phyloP scores from a whole-genome alignment of 179 eudicot genomes.

The Monotropa hypopitys region DNA sequence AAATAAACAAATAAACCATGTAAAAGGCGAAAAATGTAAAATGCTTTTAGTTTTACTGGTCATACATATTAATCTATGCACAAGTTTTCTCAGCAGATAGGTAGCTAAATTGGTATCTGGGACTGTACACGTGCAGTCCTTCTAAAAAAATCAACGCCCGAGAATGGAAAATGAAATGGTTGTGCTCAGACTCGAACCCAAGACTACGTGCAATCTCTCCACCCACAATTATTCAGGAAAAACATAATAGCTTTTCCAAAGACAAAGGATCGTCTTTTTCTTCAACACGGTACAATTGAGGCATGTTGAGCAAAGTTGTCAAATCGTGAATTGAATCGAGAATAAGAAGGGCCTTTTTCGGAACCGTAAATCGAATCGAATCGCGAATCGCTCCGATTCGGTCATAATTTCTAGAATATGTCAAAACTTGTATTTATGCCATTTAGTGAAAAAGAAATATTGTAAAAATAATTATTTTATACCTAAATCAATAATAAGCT shows the following conservation, averaged over 20 bases:
- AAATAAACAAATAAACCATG: not conserved
- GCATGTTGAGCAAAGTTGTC: not conserved
- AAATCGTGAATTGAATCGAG: no score
- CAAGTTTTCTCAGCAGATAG: not conserved
- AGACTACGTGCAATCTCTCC: not conserved
- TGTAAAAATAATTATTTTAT: no score
- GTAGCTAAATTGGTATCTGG: not conserved
- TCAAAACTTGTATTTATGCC: no score
- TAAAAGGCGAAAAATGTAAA: not conserved
- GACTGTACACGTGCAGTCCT: not conserved
- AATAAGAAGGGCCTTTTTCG: no score
- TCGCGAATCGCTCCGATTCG: no score
- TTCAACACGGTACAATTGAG: not conserved
- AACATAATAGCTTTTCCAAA: not conserved
- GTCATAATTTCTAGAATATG: no score
- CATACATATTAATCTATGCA: not conserved
- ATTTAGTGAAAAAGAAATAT: no score
- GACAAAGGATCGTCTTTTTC: not conserved
- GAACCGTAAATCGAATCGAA: no score
- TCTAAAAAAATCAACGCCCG: no score
- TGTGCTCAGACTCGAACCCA: no score
- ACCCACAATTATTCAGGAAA: not conserved
- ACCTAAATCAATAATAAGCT: no score
- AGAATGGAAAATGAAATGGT: no score
- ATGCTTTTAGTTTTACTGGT: not conserved